Percentiles rank a stretch among this genome's conserved stretches.
phyloP scores from a whole-genome alignment of 129 eudicot species.

The Erigeron canadensis region DNA sequence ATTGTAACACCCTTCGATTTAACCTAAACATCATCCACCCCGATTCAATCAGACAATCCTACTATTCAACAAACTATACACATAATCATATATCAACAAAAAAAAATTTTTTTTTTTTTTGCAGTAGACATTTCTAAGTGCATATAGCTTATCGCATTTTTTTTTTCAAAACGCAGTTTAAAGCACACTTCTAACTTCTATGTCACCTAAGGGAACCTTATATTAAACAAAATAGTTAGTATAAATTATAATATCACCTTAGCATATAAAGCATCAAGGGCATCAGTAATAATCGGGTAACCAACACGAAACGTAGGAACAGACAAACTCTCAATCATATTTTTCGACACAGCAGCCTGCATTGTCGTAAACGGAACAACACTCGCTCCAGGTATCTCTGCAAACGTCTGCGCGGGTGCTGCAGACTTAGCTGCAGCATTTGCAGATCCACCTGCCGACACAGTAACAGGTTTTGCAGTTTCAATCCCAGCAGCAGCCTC shows the following conservation, averaged over 20 bases:
- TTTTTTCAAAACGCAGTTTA: no score
- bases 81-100: slow-evolving; percentile 13
- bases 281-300: slow-evolving; percentile 73
- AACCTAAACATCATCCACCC: slow-evolving; percentile 45
- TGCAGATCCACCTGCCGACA: slow-evolving; percentile 8
- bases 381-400: slow-evolving; percentile 76
- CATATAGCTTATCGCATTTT: no score
- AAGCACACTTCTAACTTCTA: no score
- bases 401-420: slow-evolving; percentile 31
- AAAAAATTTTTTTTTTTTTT: neutral
- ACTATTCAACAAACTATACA: neutral
- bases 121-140: no score
- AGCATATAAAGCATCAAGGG: slow-evolving; percentile 79
- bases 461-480: slow-evolving; percentile 28
- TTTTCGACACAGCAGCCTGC: slow-evolving; percentile 89
- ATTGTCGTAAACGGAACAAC: slow-evolving; percentile 79
- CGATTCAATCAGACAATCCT: neutral
- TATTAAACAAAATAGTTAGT: no score
- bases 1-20: slow-evolving; percentile 90
- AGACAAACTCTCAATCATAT: slow-evolving; percentile 83
- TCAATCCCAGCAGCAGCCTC: slow-evolving; percentile 87
- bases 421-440: slow-evolving; percentile 31
- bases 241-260: slow-evolving; percentile 49
- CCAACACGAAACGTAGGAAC: slow-evolving; percentile 92
- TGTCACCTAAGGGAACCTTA: no score